Evolutionary conservation across 371 early-diverging fungal species (phyloP), one percentile per base, ranked within the genome.

Genomic region (Chytridiales sp.): DNA sequence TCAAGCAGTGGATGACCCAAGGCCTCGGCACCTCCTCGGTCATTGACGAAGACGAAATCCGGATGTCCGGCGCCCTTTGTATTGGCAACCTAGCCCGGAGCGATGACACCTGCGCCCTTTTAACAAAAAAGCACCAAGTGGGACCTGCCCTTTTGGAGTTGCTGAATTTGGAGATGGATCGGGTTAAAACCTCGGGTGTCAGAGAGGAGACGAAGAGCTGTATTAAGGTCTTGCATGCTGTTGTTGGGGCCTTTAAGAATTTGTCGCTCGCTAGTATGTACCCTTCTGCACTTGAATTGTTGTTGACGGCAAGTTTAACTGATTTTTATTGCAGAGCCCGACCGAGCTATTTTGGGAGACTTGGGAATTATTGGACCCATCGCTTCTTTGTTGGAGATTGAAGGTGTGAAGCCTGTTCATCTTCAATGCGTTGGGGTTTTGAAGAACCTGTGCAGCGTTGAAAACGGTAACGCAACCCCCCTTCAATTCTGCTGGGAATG

Each of bases 11-110:
- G 80, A 66, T 75, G 67, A 67, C 67, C 4, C 53, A 51, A 29
- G 70, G 70, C 1, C 21, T 66, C n/a, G 55, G 55, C 21, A 31
- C 52, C 6, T 46, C 31, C 1, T 56, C 51, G 9, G 66, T 61
- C 6, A 42, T 38, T 13, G 74, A 70, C 38, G 76, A 73, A 47
- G 81, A 80, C 41, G 78, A 78, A 42, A 76, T 80, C 41, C 55
- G 78, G 11, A 77, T 78, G 74, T 61, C 73, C 40, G 81, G 77
- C 6, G 81, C 81, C 1, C 57, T 78, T 11, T 75, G 75, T 29
- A 69, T 80, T 31, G 81, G 81, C 3, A 80, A 80, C 40, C 59
- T 80, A 0, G 77, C 81, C 8, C 53, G 81, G 24, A 78, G 78
- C 57, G 79, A 80, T 46, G 66, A 64, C 29, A 70, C 77, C 0